phyloP scores from a whole-genome alignment of 2,329 filamentous ascomycete genomes.

The Pseudogymnoascus sp. region DNA sequence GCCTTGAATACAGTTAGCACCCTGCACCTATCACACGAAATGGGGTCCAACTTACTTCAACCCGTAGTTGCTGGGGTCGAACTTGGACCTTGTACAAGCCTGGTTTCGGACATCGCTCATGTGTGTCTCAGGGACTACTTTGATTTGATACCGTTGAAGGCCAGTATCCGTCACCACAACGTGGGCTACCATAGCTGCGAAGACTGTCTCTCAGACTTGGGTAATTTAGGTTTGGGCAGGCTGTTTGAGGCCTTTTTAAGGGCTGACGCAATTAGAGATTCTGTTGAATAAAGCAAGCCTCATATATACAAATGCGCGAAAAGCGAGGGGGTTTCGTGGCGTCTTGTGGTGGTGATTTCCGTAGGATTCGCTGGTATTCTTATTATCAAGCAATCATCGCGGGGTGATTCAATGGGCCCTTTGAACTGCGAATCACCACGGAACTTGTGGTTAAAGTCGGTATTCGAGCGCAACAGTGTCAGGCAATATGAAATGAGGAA shows the following conservation, averaged over 20 bases:
- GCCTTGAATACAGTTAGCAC: slow-evolving; percentile 38
- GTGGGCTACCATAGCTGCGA: slow-evolving; percentile 66
- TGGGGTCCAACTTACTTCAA: slow-evolving; percentile 58
- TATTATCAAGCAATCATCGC: slow-evolving; percentile 21
- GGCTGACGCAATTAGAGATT: not conserved
- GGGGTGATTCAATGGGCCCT: slow-evolving; percentile 18
- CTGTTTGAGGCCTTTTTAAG: not conserved
- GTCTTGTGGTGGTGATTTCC: slow-evolving; percentile 15
- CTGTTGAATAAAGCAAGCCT: not conserved
- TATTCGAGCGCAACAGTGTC: not conserved
- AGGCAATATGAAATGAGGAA: not conserved
- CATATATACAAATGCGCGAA: not conserved
- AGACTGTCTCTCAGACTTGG: not conserved
- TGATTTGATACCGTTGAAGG: slow-evolving; percentile 70
- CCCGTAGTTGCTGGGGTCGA: slow-evolving; percentile 60
- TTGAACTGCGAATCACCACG: not conserved
- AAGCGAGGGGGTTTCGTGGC: not conserved
- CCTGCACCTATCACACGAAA: not conserved
- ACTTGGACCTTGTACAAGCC: slow-evolving; percentile 69
- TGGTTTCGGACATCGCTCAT: slow-evolving; percentile 81
- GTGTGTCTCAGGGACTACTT: slow-evolving; percentile 73
- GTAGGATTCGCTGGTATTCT: slow-evolving; percentile 23
- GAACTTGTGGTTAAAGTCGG: not conserved
- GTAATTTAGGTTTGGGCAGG: not conserved
- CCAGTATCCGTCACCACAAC: slow-evolving; percentile 82